phyloP scores from a whole-genome alignment of 2,329 filamentous ascomycete species.

The Onygenales sp. region DNA sequence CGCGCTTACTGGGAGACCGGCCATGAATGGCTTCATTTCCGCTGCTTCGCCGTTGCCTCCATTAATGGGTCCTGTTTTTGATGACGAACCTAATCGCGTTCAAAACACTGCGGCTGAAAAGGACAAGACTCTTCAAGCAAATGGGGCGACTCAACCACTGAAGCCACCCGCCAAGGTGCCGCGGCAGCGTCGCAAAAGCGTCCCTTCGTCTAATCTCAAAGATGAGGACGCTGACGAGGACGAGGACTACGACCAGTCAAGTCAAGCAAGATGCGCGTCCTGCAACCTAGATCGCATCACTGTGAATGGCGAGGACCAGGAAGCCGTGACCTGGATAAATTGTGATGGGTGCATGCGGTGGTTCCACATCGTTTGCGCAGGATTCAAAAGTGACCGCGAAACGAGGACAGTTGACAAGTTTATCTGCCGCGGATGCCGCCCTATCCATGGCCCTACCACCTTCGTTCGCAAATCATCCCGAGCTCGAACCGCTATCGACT shows the following conservation, averaged over 20 bases:
- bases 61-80: conserved; percentile 6
- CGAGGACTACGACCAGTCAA: conserved; percentile 17
- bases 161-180: background rate
- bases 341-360: conserved; percentile 61
- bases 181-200: background rate
- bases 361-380: conserved; percentile 60
- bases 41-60: background rate
- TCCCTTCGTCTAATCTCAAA: background rate
- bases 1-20: conserved; percentile 26
- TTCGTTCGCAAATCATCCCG: conserved; percentile 58
- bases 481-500: conserved; percentile 57
- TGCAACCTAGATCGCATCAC: conserved; percentile 48
- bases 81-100: conserved; percentile 4
- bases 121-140: background rate
- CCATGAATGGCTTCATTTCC: conserved; percentile 20
- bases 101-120: background rate
- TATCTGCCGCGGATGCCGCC: conserved; percentile 52
- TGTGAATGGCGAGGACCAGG: conserved; percentile 41
- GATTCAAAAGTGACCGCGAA: conserved; percentile 55
- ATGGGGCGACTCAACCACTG: background rate
- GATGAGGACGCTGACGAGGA: background rate
- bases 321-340: conserved; percentile 52
- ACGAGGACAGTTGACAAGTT: conserved; percentile 60
- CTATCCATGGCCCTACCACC: conserved; percentile 53
- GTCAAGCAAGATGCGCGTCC: conserved; percentile 44